These are phyloP conservation scores for Gentiana dahurica DNA, from an alignment of 257 asterid genomes.

Conservation along the genomic window DNA sequence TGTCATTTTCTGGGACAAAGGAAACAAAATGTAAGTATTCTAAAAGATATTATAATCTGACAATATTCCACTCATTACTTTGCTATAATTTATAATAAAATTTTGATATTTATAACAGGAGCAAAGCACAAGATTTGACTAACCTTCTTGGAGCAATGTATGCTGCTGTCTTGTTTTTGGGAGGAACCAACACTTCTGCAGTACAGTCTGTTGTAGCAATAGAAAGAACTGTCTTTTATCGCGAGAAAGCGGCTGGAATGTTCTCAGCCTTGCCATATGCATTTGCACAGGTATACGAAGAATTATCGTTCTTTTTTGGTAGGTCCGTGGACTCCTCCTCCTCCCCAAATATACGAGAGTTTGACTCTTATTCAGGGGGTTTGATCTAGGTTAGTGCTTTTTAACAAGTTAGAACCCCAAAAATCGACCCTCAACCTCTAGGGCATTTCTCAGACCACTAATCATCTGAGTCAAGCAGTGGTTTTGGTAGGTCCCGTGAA, in stretches of 20 bases:
- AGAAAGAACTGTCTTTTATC: constrained; percentile 55
- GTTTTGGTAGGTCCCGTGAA: too few relatives aligned
- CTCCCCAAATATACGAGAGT: too few relatives aligned
- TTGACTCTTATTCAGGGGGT: too few relatives aligned
- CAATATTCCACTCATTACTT: not conserved
- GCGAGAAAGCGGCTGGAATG: constrained; percentile 67
- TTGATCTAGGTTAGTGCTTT: too few relatives aligned
- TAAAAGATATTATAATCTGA: not conserved
- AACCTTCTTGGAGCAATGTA: constrained; percentile 65
- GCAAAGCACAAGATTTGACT: constrained; percentile 45
- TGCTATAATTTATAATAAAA: not conserved
- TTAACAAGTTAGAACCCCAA: too few relatives aligned
- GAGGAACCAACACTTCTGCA: constrained; percentile 57
- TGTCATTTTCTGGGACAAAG: constrained; percentile 56
- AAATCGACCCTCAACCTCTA: too few relatives aligned
- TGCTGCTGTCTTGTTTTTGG: constrained; percentile 58
- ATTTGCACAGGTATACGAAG: constrained; percentile 49
- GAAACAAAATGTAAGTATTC: constrained; percentile 38
- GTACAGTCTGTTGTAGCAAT: constrained; percentile 64
- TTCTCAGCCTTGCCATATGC: constrained; percentile 60
- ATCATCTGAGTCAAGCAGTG: too few relatives aligned
- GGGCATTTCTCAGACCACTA: too few relatives aligned
- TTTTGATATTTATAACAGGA: constrained; percentile 17
- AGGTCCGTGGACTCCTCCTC: too few relatives aligned
- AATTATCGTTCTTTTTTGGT: too few relatives aligned